phyloP scores from a whole-genome alignment of 352 stramenopile species.

The Phytopythium kandeliae region DNA sequence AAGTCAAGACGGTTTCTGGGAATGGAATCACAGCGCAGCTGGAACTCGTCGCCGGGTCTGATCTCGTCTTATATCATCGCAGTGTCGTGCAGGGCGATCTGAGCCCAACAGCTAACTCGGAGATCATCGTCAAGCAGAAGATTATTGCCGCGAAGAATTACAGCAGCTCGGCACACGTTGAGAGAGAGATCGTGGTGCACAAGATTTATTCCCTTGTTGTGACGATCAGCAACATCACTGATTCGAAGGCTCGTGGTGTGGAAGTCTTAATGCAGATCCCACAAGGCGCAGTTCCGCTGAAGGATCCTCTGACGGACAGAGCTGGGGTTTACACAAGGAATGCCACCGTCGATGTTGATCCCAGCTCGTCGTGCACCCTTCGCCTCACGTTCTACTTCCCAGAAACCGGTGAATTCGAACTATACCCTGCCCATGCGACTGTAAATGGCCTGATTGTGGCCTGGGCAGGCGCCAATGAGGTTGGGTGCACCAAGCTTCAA shows the following conservation, averaged over 20 bases:
- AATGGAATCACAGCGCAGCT: slow-evolving; percentile 7
- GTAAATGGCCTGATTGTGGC: slow-evolving; percentile 29
- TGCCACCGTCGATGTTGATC: slow-evolving; percentile 20
- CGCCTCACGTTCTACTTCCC: slow-evolving; percentile 63
- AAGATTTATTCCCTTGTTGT: slow-evolving; percentile 44
- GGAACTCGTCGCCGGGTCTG: slow-evolving; percentile 9
- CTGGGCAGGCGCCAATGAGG: slow-evolving; percentile 20
- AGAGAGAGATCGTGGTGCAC: slow-evolving; percentile 46
- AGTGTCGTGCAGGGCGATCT: slow-evolving; percentile 23
- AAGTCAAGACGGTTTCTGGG: slow-evolving; percentile 13
- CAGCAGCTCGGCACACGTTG: slow-evolving; percentile 9
- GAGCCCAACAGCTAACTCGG: slow-evolving; percentile 20
- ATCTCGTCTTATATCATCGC: slow-evolving; percentile 49
- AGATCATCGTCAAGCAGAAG: slow-evolving; percentile 47
- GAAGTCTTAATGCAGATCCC: slow-evolving; percentile 67
- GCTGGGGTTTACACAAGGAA: slow-evolving; percentile 48
- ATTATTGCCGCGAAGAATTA: slow-evolving; percentile 24
- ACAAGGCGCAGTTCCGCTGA: slow-evolving; percentile 40
- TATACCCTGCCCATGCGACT: slow-evolving; percentile 48
- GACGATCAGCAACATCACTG: slow-evolving; percentile 53
- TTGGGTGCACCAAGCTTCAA: slow-evolving; percentile 5
- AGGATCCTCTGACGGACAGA: neutral
- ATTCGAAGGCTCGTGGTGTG: slow-evolving; percentile 17
- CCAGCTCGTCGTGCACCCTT: slow-evolving; percentile 36
- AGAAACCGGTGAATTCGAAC: slow-evolving; percentile 27